These are phyloP conservation scores for Dryadomyces sulphureus DNA, from an alignment of 2,329 filamentous ascomycete genomes.

Conservation along the genomic window DNA sequence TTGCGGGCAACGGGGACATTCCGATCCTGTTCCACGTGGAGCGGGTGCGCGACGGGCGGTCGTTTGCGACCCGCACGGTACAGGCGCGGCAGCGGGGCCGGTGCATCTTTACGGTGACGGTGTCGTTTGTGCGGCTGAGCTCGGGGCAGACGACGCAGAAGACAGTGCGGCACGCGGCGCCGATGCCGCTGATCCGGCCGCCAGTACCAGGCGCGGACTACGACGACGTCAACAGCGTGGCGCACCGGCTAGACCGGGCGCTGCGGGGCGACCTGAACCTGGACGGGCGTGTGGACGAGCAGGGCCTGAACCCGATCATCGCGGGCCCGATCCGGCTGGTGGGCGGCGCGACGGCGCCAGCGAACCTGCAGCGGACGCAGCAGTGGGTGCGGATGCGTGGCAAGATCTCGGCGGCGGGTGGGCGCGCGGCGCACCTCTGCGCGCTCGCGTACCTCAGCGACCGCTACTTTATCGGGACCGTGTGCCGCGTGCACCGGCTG, in stretches of 20 bases:
- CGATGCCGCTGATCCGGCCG: slow-evolving; percentile 9
- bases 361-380: slow-evolving; percentile 52
- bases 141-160: neutral
- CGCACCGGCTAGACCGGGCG: slow-evolving; percentile 25
- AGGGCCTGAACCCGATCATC: slow-evolving; percentile 25
- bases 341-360: slow-evolving; percentile 28
- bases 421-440: slow-evolving; percentile 66
- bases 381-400: slow-evolving; percentile 67
- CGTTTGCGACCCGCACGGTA: slow-evolving; percentile 87
- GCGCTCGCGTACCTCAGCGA: slow-evolving; percentile 91
- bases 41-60: slow-evolving; percentile 76
- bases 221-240: slow-evolving; percentile 28
- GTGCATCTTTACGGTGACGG: slow-evolving; percentile 89
- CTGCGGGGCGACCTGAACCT: neutral
- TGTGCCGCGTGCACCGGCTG: slow-evolving; percentile 65
- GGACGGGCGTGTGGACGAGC: neutral
- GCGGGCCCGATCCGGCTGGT: slow-evolving; percentile 27
- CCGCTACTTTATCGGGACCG: slow-evolving; percentile 83
- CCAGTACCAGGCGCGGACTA: slow-evolving; percentile 21
- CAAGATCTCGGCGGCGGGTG: slow-evolving; percentile 54
- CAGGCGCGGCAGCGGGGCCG: slow-evolving; percentile 79
- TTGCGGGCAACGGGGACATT: slow-evolving; percentile 71
- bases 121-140: slow-evolving; percentile 56
- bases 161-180: slow-evolving; percentile 12
- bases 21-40: slow-evolving; percentile 94